phyloP scores from a whole-genome alignment of 2,329 filamentous ascomycete genomes.

The Penicillium sclerotigenum region DNA sequence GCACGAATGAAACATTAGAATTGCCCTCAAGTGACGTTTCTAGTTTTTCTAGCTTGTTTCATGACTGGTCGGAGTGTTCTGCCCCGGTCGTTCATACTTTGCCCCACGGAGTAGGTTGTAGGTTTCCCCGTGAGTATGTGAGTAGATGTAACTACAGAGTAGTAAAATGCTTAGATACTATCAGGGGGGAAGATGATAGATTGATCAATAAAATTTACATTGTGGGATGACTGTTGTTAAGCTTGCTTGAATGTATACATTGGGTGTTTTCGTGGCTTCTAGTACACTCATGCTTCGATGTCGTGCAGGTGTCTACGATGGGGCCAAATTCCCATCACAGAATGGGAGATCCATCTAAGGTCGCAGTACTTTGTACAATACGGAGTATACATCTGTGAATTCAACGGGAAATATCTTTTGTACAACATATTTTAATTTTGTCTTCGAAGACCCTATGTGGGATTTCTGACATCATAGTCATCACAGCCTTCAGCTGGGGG shows the following conservation, averaged over 20 bases:
- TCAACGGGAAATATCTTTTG: not conserved
- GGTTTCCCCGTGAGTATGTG: not conserved
- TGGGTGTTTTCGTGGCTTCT: not conserved
- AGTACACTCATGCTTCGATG: not conserved
- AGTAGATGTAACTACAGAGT: not conserved
- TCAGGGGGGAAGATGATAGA: not conserved
- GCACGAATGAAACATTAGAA: slow-evolving; percentile 5
- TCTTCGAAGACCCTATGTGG: not conserved
- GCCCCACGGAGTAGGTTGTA: slow-evolving; percentile 2
- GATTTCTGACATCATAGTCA: not conserved
- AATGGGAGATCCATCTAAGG: not conserved
- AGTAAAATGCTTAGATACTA: not conserved
- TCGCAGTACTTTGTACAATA: no score
- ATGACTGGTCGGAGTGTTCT: slow-evolving; percentile 4
- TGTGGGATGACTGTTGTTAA: not conserved
- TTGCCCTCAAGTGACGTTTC: slow-evolving; percentile 5
- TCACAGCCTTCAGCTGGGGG: not conserved
- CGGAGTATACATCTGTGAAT: not conserved
- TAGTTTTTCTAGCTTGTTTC: not conserved
- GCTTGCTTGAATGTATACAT: not conserved
- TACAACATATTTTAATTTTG: not conserved
- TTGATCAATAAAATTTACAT: not conserved
- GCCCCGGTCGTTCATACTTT: not conserved
- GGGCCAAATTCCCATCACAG: not conserved
- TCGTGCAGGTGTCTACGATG: not conserved